Evolutionary conservation across 177 flowering plant genomes (phyloP).

Genomic region (Vitis hybrid): DNA sequence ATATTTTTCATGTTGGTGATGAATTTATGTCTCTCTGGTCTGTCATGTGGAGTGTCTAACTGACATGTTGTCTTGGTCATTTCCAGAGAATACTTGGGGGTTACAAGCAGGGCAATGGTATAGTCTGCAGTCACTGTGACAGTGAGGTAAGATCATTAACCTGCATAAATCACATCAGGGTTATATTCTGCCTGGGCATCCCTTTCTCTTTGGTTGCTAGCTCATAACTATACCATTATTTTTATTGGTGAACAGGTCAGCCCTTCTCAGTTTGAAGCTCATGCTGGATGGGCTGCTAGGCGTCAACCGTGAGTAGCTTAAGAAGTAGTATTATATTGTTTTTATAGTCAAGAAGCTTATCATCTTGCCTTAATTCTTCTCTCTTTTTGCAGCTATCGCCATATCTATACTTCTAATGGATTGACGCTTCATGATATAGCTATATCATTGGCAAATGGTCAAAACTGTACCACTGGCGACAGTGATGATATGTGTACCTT

Average conservation of each 20-base stretch:
- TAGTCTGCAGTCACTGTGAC: slow-evolving; percentile 67
- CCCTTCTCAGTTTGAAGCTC: slow-evolving; percentile 89
- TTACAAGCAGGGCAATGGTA: slow-evolving; percentile 81
- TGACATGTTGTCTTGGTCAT: background rate
- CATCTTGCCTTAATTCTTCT: background rate
- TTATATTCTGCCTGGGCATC: background rate
- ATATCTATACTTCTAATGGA: slow-evolving; percentile 75
- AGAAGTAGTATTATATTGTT: background rate
- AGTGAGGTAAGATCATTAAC: slow-evolving; percentile 43
- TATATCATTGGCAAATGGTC: slow-evolving; percentile 65
- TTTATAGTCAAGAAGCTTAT: background rate
- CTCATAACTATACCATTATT: background rate
- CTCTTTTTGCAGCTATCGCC: slow-evolving; percentile 63
- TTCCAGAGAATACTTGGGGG: slow-evolving; percentile 66
- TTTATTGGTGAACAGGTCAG: slow-evolving; percentile 53
- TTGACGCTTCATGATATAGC: slow-evolving; percentile 80
- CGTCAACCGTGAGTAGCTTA: slow-evolving; percentile 81
- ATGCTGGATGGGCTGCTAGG: slow-evolving; percentile 88
- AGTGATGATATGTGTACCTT: slow-evolving; percentile 82
- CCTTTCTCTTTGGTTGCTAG: background rate
- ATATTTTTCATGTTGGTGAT: background rate
- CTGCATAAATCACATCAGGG: background rate
- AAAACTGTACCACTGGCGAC: slow-evolving; percentile 41
- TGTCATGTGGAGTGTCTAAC: background rate
- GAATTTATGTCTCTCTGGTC: background rate